Evolutionary conservation across 768 basidiomycete genomes (phyloP).

Genomic region (Termitomyces sp.): DNA sequence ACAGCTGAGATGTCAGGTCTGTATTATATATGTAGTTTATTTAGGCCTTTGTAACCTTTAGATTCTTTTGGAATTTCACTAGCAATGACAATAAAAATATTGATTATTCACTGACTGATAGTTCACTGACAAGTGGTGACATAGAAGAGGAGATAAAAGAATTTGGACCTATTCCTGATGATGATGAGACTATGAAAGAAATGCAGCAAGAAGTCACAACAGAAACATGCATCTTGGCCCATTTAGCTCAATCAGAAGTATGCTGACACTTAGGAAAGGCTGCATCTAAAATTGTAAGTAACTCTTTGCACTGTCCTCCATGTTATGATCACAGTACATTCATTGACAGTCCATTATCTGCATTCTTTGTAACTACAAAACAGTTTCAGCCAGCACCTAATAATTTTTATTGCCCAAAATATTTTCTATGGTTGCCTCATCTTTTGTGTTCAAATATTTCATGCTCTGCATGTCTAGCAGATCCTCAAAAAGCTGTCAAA

Average conservation of each 20-base stretch:
- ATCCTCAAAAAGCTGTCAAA: neutral
- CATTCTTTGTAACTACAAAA: neutral
- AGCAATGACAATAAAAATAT: neutral
- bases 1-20: neutral
- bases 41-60: neutral
- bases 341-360: neutral
- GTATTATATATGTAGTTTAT: no score
- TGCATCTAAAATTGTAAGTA: neutral
- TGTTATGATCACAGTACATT: neutral
- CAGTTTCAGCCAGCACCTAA: constrained; percentile 2
- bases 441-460: constrained; percentile 8
- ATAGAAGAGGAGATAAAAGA: neutral
- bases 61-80: neutral
- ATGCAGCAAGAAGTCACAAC: neutral
- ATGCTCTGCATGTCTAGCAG: constrained; percentile 10
- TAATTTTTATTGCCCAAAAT: constrained; percentile 8
- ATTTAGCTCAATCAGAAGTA: neutral
- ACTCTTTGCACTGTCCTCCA: neutral
- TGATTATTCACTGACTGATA: neutral
- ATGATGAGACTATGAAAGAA: neutral
- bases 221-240: neutral
- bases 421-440: constrained; percentile 16
- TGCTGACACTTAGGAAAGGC: neutral
- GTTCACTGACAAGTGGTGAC: neutral
- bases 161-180: constrained; percentile 2